A percentile compares a stretch with the other conserved stretches of the same genome.
Evolutionary conservation across 2,329 filamentous ascomycete species (phyloP).

Genomic region (Venturia oleaginea): DNA sequence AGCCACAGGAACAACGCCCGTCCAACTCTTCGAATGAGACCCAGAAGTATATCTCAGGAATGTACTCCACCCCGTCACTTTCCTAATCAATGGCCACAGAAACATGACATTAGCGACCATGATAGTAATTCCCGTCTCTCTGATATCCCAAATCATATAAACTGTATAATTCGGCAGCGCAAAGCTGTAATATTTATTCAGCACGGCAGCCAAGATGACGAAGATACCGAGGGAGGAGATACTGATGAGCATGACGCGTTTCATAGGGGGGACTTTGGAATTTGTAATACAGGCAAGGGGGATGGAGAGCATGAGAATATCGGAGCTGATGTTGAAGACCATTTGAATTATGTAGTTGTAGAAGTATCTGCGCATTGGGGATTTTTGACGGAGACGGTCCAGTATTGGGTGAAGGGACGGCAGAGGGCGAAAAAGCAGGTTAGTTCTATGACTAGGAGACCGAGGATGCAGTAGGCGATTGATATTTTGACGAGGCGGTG

Average conservation of each 20-base stretch:
- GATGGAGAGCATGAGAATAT: constrained; percentile 16
- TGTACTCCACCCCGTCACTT: constrained; percentile 23
- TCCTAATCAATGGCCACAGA: constrained; percentile 38
- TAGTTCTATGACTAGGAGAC: constrained; percentile 17
- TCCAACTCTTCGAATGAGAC: neutral
- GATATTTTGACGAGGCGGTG: constrained; percentile 15
- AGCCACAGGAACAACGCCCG: neutral
- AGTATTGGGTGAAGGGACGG: constrained; percentile 18
- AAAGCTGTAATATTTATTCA: constrained; percentile 43
- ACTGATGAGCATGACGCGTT: constrained; percentile 16
- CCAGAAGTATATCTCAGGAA: neutral
- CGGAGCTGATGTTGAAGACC: constrained; percentile 18
- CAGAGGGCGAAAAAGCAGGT: constrained; percentile 16
- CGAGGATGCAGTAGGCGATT: constrained; percentile 15
- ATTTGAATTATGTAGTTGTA: constrained; percentile 17
- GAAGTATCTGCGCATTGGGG: constrained; percentile 16
- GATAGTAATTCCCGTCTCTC: constrained; percentile 39
- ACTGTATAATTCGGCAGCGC: constrained; percentile 34
- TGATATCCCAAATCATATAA: constrained; percentile 42
- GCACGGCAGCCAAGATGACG: constrained; percentile 38
- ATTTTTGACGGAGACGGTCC: constrained; percentile 15
- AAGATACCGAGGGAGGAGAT: constrained; percentile 40
- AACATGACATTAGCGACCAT: constrained; percentile 42
- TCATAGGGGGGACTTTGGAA: constrained; percentile 15
- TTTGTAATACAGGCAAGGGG: constrained; percentile 16